phyloP scores from a whole-genome alignment of 331 rosid genomes.

The Telfairia occidentalis region DNA sequence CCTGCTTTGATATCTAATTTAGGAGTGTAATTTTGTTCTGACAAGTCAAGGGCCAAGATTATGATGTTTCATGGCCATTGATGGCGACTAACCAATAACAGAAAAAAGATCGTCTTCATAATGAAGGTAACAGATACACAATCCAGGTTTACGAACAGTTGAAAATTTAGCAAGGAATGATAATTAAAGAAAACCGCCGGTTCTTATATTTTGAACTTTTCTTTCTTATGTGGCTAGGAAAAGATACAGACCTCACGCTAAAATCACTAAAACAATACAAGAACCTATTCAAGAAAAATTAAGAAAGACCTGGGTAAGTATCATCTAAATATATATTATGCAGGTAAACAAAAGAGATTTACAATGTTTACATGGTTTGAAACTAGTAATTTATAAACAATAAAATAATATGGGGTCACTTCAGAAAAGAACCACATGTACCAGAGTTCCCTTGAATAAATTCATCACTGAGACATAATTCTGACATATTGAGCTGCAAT shows the following conservation, averaged over 20 bases:
- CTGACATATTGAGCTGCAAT: conserved; percentile 80
- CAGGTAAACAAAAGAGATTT: not conserved
- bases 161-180: not conserved
- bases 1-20: not conserved
- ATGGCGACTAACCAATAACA: not conserved
- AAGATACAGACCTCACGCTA: not conserved
- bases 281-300: not conserved
- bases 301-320: not conserved
- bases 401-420: not conserved
- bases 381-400: not conserved
- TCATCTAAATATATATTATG: not conserved
- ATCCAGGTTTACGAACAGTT: not conserved
- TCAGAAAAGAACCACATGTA: conserved; percentile 22
- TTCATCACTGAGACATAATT: conserved; percentile 59
- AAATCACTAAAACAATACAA: not conserved
- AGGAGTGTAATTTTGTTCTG: not conserved
- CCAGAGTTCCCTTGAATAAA: conserved; percentile 41
- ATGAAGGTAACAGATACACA: not conserved
- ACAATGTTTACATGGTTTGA: not conserved
- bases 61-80: not conserved
- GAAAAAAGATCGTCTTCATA: not conserved
- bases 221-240: not conserved
- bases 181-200: not conserved
- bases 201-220: not conserved
- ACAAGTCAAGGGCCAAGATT: not conserved